Evolutionary conservation across 148 eudicot genomes (phyloP).

Genomic region (Limonium bicolor): DNA sequence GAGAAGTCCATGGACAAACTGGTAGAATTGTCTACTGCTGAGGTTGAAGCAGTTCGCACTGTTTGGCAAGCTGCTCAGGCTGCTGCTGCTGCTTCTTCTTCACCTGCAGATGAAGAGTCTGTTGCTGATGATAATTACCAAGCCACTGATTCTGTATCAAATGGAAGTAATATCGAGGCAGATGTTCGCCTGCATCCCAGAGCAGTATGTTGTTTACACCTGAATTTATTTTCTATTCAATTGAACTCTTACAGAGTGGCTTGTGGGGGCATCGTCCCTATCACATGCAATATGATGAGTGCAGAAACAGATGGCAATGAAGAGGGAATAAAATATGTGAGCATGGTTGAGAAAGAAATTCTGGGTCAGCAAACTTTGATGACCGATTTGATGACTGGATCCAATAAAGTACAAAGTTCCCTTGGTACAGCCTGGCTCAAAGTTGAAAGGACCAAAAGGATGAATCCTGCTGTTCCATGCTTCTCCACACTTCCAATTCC

Average conservation of each 20-base stretch:
- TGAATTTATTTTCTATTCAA: slow-evolving; percentile 1
- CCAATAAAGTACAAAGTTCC: too few species aligned
- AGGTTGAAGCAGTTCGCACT: slow-evolving; percentile 79
- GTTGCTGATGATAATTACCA: slow-evolving; percentile 48
- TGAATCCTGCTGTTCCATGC: too few species aligned
- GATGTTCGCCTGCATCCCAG: slow-evolving; percentile 93
- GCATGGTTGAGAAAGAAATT: too few species aligned
- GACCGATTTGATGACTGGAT: neutral
- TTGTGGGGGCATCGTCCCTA: neutral
- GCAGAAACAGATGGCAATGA: too few species aligned
- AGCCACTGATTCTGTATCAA: slow-evolving; percentile 40
- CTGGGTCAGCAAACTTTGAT: neutral
- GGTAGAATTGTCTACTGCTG: slow-evolving; percentile 79
- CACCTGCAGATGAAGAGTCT: slow-evolving; percentile 37
- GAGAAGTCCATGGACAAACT: slow-evolving; percentile 58
- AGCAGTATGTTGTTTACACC: slow-evolving; percentile 51
- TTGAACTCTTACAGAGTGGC: neutral
- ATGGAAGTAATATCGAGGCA: slow-evolving; percentile 49
- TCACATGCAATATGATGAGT: too few species aligned
- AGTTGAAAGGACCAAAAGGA: too few species aligned
- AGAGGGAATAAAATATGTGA: too few species aligned
- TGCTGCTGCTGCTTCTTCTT: slow-evolving; percentile 39
- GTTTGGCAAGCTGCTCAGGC: slow-evolving; percentile 97
- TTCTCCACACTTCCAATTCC: too few species aligned
- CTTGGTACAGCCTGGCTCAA: too few species aligned